Base-by-base conservation (phyloP, 2,329 filamentous ascomycete species). In the Colletotrichum simmondsii region DNA sequence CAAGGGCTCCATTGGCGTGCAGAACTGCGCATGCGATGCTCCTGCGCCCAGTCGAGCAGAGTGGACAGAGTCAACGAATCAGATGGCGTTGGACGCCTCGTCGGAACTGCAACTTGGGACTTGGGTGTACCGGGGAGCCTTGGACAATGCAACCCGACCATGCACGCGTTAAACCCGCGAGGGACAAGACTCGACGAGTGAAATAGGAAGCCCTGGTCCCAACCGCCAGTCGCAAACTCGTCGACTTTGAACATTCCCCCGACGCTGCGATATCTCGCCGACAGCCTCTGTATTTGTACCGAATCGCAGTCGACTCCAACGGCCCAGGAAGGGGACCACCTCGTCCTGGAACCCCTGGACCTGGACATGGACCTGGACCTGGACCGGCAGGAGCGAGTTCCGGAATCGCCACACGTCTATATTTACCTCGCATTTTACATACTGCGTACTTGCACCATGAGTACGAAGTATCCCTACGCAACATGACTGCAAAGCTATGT, bases 41-140 rank as follows among this genome's bases (percentile, higher is more conserved):
- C 32, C 54, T 70, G 68, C 62, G 42, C 54, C 62, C 30, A 37
- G 65, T 53, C 53, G 12, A 68, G 37, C 58, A 58, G 37, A 42
- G 37, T 42, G 37, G 37, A 42, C 14, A 19, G 37, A 26, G 19
- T 53, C 28, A 46, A 37, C 69, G 65, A 72, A 72, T 69, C 70
- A 72, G 65, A 58, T 59, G 46, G 57, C 22, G 62, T 35, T 28
- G 37, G 59, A 35, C 53, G 42, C 28, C 28, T 26, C 32, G 65
- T 64, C 62, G 70, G 70, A 72, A 72, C 59, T 72, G 46, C 60
- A 32, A 12, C 60, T 35, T 62, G 69, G 63, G 68, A 67, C n/a
- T 32, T 60, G 57, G 32, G 57, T 46, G 19, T 49, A 57, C 61
- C 46, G 62, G 54, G 52, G 32, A 54, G 26, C 57, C 56, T 49